A percentile compares a stretch with the other conserved stretches of the same genome.
Evolutionary conservation across 2,329 filamentous ascomycete genomes (phyloP).

Genomic region (Metarhizium anisopliae): DNA sequence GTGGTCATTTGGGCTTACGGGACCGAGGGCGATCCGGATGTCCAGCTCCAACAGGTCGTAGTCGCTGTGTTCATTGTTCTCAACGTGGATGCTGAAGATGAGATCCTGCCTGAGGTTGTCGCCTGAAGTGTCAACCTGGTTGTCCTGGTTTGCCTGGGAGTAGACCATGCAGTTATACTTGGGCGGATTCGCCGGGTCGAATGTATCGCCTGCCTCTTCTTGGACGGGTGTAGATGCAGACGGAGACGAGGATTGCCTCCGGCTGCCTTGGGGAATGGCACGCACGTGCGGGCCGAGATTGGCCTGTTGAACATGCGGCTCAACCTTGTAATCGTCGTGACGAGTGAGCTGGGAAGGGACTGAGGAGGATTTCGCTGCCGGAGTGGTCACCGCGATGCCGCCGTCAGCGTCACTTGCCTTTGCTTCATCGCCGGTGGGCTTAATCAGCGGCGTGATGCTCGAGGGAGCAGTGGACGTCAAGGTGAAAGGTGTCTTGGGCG

Average conservation of each 20-base stretch:
- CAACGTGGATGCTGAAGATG: slow-evolving; percentile 6
- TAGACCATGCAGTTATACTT: not conserved
- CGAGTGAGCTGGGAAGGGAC: not conserved
- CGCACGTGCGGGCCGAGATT: not conserved
- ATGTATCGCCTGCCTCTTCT: not conserved
- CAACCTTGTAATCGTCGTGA: not conserved
- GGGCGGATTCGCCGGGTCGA: not conserved
- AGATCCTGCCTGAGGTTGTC: slow-evolving; percentile 4
- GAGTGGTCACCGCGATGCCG: not conserved
- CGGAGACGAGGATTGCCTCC: not conserved
- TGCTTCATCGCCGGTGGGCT: not conserved
- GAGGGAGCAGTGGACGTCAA: not conserved
- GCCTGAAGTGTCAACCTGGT: not conserved
- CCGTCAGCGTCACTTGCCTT: not conserved
- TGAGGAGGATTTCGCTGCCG: not conserved
- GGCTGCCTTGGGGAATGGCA: not conserved
- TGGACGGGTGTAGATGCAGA: not conserved
- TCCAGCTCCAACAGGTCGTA: slow-evolving; percentile 6
- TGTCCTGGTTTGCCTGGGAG: not conserved
- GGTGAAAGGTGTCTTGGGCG: not conserved
- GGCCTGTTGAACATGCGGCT: not conserved
- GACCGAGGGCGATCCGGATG: slow-evolving; percentile 4
- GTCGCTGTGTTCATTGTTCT: not conserved
- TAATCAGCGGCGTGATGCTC: not conserved
- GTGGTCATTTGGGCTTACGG: not conserved